These are phyloP conservation scores for Phytophthora fragariae DNA, from an alignment of 352 stramenopile genomes.

Conservation along the genomic window DNA sequence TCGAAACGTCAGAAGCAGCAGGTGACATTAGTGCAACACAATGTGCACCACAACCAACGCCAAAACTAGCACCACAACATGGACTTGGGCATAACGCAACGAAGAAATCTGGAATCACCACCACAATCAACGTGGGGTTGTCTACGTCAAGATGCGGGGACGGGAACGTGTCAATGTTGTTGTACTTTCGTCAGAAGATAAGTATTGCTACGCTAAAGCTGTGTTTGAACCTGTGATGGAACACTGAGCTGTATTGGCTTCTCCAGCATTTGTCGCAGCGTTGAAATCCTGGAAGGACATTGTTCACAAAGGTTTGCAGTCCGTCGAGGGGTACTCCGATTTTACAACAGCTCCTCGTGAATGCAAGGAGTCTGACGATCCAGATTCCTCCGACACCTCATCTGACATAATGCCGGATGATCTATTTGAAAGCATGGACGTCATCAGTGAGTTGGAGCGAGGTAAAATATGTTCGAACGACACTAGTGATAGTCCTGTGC, in stretches of 20 bases:
- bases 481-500: too few species aligned
- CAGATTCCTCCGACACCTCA: background rate
- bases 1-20: background rate
- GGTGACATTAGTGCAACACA: background rate
- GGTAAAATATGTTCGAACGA: background rate
- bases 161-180: constrained; percentile 2
- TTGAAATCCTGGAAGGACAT: constrained; percentile 10
- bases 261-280: background rate
- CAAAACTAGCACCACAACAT: background rate
- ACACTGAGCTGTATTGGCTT: background rate
- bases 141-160: constrained; percentile 7
- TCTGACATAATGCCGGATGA: background rate
- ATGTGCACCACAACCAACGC: background rate
- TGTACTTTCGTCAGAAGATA: constrained; percentile 5
- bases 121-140: background rate
- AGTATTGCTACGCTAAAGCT: constrained; percentile 7
- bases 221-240: constrained; percentile 4
- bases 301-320: background rate
- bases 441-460: background rate
- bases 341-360: background rate
- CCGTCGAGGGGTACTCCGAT: background rate
- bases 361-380: background rate
- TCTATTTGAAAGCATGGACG: background rate
- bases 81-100: background rate
- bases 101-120: background rate